Percentiles rank a stretch among this genome's conserved stretches.
phyloP scores from a whole-genome alignment of 345 rosid genomes.

The Carallia brachiata region DNA sequence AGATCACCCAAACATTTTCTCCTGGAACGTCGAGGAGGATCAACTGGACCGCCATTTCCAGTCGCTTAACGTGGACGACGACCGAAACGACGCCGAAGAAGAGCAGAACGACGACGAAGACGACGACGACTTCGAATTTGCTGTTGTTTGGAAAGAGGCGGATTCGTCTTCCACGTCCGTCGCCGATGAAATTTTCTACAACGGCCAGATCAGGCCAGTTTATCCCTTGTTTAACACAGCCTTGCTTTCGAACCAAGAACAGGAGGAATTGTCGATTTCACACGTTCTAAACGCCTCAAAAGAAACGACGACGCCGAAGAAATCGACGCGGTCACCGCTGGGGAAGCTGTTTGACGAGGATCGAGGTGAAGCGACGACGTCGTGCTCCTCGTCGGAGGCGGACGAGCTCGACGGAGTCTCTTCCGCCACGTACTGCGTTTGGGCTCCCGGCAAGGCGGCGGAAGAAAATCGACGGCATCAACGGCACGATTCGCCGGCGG shows the following conservation, averaged over 20 bases:
- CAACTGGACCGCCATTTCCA: neutral
- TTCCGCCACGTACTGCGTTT: constrained; percentile 62
- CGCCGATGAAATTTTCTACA: constrained; percentile 40
- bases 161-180: constrained; percentile 22
- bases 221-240: constrained; percentile 38
- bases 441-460: constrained; percentile 49
- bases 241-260: constrained; percentile 2
- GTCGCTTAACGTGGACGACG: constrained; percentile 6
- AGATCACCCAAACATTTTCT: neutral
- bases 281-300: neutral
- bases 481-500: constrained; percentile 17
- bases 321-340: constrained; percentile 41
- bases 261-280: constrained; percentile 1
- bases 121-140: constrained; percentile 38
- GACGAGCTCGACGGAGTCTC: constrained; percentile 52
- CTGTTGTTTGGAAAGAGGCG: constrained; percentile 18
- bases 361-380: constrained; percentile 35
- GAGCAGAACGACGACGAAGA: constrained; percentile 1
- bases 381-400: constrained; percentile 51
- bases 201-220: constrained; percentile 51
- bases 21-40: neutral
- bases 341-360: constrained; percentile 56
- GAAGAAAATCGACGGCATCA: neutral
- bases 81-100: neutral
- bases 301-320: neutral